Percentiles rank a stretch among this genome's conserved stretches.
Conservation (phyloP, 1,139 yeast species). For the Blastobotrys petasosporus region DNA sequence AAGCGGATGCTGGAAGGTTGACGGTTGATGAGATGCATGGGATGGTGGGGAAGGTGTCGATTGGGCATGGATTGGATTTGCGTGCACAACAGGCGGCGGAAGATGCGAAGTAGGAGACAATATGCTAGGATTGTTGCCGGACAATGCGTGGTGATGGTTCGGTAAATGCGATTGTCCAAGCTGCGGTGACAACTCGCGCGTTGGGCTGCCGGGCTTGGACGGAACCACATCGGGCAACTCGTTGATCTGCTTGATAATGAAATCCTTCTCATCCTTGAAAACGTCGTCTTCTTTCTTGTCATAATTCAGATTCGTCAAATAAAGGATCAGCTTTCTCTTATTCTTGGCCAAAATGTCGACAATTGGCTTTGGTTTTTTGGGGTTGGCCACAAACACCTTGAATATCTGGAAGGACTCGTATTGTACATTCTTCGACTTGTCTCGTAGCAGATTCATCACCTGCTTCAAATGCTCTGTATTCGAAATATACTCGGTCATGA, state of each 20-base stretch:
- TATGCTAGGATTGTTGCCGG: conserved; percentile 12
- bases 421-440: conserved; percentile 83
- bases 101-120: conserved; percentile 16
- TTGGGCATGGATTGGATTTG: conserved; percentile 19
- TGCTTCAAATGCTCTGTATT: conserved; percentile 77
- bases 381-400: conserved; percentile 89
- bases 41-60: not conserved
- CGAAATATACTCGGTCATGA: conserved; percentile 73
- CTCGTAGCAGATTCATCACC: conserved; percentile 80
- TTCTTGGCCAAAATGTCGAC: conserved; percentile 78
- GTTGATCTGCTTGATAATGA: conserved; percentile 67
- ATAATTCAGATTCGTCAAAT: conserved; percentile 58
- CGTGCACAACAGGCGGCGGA: conserved; percentile 23
- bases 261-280: conserved; percentile 75
- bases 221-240: conserved; percentile 36
- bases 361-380: conserved; percentile 75
- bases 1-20: conserved; percentile 11
- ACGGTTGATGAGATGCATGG: not conserved
- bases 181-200: not conserved
- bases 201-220: conserved; percentile 7
- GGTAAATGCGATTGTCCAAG: not conserved
- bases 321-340: conserved; percentile 64
- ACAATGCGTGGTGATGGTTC: not conserved
- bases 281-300: conserved; percentile 55
- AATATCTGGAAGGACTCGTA: conserved; percentile 89